A percentile compares a stretch with the other conserved stretches of the same genome.
Conservation (phyloP, 306 rosid genomes). For the Prunus fruticosa region DNA sequence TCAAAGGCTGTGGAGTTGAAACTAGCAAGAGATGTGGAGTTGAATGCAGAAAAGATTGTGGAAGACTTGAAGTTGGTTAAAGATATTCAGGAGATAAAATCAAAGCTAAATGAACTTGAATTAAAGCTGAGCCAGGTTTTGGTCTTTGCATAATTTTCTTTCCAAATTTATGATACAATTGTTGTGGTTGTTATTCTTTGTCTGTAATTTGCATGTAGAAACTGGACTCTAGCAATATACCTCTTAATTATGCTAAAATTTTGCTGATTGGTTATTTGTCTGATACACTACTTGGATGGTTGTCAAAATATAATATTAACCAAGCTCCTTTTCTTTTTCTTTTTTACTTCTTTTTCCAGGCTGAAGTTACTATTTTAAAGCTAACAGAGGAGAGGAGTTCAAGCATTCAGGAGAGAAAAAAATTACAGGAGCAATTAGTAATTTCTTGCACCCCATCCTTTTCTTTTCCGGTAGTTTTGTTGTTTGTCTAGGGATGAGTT, state of each 20-base stretch:
- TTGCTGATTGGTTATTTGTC: neutral
- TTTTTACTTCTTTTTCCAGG: constrained; percentile 36
- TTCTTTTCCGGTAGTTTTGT: constrained; percentile 1
- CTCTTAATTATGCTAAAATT: neutral
- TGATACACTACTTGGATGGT: neutral
- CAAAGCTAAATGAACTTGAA: constrained; percentile 63
- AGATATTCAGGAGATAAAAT: constrained; percentile 76
- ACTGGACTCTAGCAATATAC: neutral
- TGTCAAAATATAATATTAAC: neutral
- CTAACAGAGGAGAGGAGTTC: constrained; percentile 65
- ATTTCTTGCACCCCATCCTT: constrained; percentile 24
- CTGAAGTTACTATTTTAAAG: constrained; percentile 54
- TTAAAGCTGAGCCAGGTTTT: constrained; percentile 75
- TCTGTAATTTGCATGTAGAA: neutral
- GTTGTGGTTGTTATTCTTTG: neutral
- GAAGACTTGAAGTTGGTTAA: constrained; percentile 48
- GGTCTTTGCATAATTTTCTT: constrained; percentile 25
- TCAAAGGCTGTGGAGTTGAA: constrained; percentile 23
- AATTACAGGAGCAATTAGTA: constrained; percentile 56
- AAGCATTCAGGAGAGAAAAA: constrained; percentile 50
- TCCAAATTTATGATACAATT: constrained; percentile 12
- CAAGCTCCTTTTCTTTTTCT: constrained; percentile 34
- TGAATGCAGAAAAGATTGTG: constrained; percentile 27
- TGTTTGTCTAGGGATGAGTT: neutral
- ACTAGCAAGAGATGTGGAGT: constrained; percentile 25